phyloP scores from a whole-genome alignment of 2,329 filamentous ascomycete genomes.

The Fusarium albidum region DNA sequence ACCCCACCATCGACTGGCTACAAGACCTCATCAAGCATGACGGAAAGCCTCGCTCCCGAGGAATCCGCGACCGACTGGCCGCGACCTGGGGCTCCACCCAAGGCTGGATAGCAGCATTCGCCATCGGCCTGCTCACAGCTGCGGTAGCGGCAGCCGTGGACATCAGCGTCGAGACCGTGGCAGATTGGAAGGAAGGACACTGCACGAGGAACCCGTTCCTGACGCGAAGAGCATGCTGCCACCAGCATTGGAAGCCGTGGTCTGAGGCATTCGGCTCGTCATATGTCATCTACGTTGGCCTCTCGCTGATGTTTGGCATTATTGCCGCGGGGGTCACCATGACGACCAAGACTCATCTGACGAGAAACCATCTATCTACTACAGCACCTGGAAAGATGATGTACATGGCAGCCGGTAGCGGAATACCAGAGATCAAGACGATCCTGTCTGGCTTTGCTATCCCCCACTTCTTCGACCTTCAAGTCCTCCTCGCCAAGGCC shows the following conservation, averaged over 20 bases:
- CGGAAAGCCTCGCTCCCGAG: neutral
- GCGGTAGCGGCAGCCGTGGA: conserved; percentile 14
- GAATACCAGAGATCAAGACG: conserved; percentile 27
- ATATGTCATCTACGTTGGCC: conserved; percentile 15
- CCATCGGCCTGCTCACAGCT: conserved; percentile 24
- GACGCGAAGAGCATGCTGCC: conserved; percentile 17
- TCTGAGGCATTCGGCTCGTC: conserved; percentile 6
- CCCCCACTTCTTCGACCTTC: conserved; percentile 23
- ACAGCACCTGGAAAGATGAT: conserved; percentile 4
- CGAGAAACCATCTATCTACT: neutral
- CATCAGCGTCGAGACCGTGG: conserved; percentile 24
- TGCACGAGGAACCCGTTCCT: conserved; percentile 4
- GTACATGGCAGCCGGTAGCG: conserved; percentile 31
- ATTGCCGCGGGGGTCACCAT: conserved; percentile 16
- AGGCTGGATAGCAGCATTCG: conserved; percentile 24
- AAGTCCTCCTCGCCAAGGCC: conserved; percentile 24
- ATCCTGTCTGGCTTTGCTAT: conserved; percentile 22
- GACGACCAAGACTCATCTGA: conserved; percentile 22
- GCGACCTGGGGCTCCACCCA: conserved; percentile 12
- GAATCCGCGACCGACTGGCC: neutral
- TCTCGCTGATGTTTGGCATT: conserved; percentile 17
- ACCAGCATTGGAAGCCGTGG: conserved; percentile 14
- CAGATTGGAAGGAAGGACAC: conserved; percentile 29
- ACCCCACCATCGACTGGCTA: conserved; percentile 69
- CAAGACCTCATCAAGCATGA: conserved; percentile 58